Evolutionary conservation across 2,329 filamentous ascomycete genomes (phyloP).

Genomic region (Ophiostoma piceae): DNA sequence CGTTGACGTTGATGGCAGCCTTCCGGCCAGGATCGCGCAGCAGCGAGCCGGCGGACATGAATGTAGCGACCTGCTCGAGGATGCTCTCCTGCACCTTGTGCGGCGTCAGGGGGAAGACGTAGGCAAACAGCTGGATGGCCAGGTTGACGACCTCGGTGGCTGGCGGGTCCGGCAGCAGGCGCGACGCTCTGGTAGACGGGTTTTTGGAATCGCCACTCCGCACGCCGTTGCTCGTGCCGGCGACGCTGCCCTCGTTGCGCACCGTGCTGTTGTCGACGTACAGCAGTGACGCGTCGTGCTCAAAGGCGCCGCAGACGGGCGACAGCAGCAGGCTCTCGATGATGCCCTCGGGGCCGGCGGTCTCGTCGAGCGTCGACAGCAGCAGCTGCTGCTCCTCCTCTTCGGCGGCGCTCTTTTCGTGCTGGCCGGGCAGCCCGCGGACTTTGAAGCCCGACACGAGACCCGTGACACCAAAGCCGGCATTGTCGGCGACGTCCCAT

Average conservation of each 20-base stretch:
- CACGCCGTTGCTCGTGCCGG: slow-evolving; percentile 27
- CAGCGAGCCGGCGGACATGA: slow-evolving; percentile 71
- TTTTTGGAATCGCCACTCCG: background rate
- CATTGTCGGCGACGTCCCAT: slow-evolving; percentile 94
- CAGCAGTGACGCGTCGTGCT: slow-evolving; percentile 81
- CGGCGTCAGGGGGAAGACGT: slow-evolving; percentile 81
- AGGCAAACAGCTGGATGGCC: slow-evolving; percentile 87
- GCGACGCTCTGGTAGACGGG: background rate
- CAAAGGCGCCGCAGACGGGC: slow-evolving; percentile 75
- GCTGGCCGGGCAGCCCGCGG: slow-evolving; percentile 63
- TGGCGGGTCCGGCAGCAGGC: slow-evolving; percentile 63
- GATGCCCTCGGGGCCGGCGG: slow-evolving; percentile 56
- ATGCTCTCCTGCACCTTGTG: slow-evolving; percentile 94
- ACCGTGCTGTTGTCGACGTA: slow-evolving; percentile 49
- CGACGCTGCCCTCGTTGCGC: slow-evolving; percentile 3
- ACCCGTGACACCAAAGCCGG: slow-evolving; percentile 86
- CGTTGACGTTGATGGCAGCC: slow-evolving; percentile 85
- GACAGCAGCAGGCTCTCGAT: slow-evolving; percentile 59
- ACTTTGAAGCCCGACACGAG: slow-evolving; percentile 73
- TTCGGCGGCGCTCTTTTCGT: slow-evolving; percentile 44
- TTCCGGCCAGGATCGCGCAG: slow-evolving; percentile 83
- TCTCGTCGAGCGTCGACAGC: slow-evolving; percentile 42
- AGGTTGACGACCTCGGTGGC: slow-evolving; percentile 92
- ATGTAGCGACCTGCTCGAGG: slow-evolving; percentile 86
- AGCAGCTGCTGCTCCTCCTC: slow-evolving; percentile 24